Conservation (phyloP, 495 filamentous ascomycete species). For the Lophiotrema nucula region DNA sequence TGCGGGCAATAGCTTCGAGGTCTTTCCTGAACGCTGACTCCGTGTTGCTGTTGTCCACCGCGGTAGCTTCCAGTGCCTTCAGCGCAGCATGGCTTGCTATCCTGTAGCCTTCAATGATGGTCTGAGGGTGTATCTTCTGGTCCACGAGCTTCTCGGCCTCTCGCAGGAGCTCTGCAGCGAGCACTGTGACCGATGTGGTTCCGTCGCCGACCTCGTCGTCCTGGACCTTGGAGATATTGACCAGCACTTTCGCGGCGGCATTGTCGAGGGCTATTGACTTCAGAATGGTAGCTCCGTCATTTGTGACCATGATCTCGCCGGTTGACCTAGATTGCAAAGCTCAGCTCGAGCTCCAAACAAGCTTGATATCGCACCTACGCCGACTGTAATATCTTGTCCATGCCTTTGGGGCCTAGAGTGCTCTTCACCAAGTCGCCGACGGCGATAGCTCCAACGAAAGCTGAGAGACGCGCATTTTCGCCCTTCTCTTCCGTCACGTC, state of each 20-base stretch:
- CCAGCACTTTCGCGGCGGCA: slow-evolving; percentile 92
- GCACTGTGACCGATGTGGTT: slow-evolving; percentile 85
- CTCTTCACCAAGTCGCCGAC: slow-evolving; percentile 97
- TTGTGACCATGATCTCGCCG: slow-evolving; percentile 95
- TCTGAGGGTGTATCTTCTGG: slow-evolving; percentile 98
- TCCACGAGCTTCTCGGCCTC: slow-evolving; percentile 96
- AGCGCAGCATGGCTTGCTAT: slow-evolving; percentile 91
- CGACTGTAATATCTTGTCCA: slow-evolving; percentile 99
- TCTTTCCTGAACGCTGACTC: slow-evolving; percentile 82
- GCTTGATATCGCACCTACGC: slow-evolving; percentile 58
- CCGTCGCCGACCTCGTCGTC: slow-evolving; percentile 98
- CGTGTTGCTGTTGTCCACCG: slow-evolving; percentile 85
- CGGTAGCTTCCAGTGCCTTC: slow-evolving; percentile 74
- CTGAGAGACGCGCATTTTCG: slow-evolving; percentile 96
- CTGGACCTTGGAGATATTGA: slow-evolving; percentile 99
- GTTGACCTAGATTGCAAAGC: slow-evolving; percentile 64
- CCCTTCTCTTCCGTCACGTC: slow-evolving; percentile 97
- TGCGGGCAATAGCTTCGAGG: slow-evolving; percentile 84
- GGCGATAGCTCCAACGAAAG: slow-evolving; percentile 95
- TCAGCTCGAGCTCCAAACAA: slow-evolving; percentile 12
- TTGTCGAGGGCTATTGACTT: slow-evolving; percentile 99
- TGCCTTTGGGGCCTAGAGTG: slow-evolving; percentile 94
- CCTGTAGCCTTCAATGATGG: slow-evolving; percentile 97
- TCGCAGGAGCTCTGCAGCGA: slow-evolving; percentile 90
- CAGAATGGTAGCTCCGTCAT: slow-evolving; percentile 96